Percentiles rank a stretch among this genome's conserved stretches.
Evolutionary conservation across 352 stramenopile genomes (phyloP).

Genomic region (Globisporangium takayamanum): DNA sequence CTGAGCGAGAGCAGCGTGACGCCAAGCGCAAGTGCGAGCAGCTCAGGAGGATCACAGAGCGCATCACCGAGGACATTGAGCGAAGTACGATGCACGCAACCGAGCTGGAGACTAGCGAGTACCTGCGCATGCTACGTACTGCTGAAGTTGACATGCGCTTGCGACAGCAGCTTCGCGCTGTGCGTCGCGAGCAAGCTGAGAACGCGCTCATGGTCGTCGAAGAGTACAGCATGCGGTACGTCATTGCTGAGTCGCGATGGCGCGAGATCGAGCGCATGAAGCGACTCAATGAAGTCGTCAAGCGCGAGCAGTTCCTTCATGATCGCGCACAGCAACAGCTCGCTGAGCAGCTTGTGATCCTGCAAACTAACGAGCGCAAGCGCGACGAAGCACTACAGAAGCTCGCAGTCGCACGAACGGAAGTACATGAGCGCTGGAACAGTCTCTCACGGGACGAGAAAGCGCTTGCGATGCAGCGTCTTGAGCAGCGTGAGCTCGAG

Average conservation of each 20-base stretch:
- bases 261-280: constrained; percentile 23
- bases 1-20: constrained; percentile 2
- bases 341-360: constrained; percentile 16
- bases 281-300: constrained; percentile 28
- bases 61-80: constrained; percentile 27
- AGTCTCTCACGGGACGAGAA: constrained; percentile 25
- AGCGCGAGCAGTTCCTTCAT: constrained; percentile 27
- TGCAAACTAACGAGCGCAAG: constrained; percentile 25
- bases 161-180: constrained; percentile 20
- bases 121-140: constrained; percentile 28
- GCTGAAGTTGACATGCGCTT: constrained; percentile 27
- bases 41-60: constrained; percentile 19
- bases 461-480: constrained; percentile 12
- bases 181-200: constrained; percentile 36
- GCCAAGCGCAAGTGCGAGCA: constrained; percentile 13
- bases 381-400: constrained; percentile 25
- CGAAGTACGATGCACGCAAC: constrained; percentile 30
- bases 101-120: constrained; percentile 46
- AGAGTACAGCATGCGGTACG: constrained; percentile 48
- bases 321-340: constrained; percentile 22
- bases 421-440: constrained; percentile 23
- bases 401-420: constrained; percentile 13
- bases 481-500: constrained; percentile 16
- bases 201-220: constrained; percentile 48
- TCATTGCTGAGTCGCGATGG: constrained; percentile 32